phyloP scores from a whole-genome alignment of 306 rosid species.

The Fragaria nilgerrensis region DNA sequence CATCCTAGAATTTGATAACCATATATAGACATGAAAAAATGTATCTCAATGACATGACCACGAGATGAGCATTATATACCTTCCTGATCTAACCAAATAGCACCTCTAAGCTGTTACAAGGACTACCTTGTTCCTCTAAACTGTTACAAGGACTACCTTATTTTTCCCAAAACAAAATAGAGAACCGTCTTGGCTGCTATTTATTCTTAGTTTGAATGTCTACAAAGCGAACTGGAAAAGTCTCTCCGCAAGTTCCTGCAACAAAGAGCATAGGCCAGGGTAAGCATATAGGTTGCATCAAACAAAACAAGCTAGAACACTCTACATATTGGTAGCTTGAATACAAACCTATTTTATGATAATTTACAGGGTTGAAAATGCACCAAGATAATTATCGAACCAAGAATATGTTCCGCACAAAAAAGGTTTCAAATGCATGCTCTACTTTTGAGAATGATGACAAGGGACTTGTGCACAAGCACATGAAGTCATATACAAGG shows the following conservation, averaged over 20 bases:
- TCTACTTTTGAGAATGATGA: too few relatives aligned
- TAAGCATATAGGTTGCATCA: background rate
- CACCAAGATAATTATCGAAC: background rate
- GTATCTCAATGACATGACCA: background rate
- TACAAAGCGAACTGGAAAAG: constrained; percentile 74
- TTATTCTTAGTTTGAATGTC: constrained; percentile 13
- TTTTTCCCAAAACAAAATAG: background rate
- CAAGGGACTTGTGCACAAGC: background rate
- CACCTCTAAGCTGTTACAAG: background rate
- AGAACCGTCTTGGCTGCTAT: background rate
- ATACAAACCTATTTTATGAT: background rate
- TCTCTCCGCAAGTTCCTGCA: constrained; percentile 98
- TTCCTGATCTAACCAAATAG: background rate
- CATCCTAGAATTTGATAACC: background rate
- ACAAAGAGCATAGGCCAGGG: constrained; percentile 13
- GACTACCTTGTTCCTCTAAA: background rate
- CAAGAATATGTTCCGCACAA: background rate
- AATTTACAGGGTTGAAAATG: background rate
- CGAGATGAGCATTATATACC: constrained; percentile 1
- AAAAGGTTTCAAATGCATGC: background rate
- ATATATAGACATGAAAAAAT: background rate
- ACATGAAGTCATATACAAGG: background rate
- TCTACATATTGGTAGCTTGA: background rate
- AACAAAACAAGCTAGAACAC: background rate
- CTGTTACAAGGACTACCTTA: background rate